These are phyloP conservation scores for Citrullus colocynthis DNA, from an alignment of 306 rosid species.

Conservation along the genomic window DNA sequence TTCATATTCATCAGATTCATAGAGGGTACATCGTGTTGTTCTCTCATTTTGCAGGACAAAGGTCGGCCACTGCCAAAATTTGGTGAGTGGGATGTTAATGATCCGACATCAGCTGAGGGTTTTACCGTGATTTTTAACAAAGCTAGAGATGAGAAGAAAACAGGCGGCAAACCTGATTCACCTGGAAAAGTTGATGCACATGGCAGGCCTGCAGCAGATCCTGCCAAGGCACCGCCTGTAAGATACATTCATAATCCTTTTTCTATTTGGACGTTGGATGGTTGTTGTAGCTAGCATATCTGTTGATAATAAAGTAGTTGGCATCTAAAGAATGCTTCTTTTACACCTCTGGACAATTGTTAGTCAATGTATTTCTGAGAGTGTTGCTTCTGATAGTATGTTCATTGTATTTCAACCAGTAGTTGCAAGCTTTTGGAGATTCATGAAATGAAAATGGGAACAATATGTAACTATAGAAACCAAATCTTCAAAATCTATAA, in stretches of 20 bases:
- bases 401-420: too few species aligned
- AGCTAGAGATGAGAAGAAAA: constrained; percentile 12
- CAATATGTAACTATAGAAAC: background rate
- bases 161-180: constrained; percentile 9
- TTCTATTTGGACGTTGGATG: background rate
- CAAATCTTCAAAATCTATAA: background rate
- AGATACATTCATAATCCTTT: background rate
- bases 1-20: background rate
- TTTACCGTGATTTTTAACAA: constrained; percentile 10
- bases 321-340: background rate
- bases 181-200: constrained; percentile 5
- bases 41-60: background rate
- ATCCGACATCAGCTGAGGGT: constrained; percentile 11
- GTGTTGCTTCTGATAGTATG: background rate
- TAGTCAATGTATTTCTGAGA: background rate
- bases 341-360: background rate
- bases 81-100: constrained; percentile 13
- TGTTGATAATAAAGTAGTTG: background rate
- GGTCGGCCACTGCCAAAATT: constrained; percentile 10
- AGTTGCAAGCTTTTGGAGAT: background rate
- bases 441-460: background rate
- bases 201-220: background rate
- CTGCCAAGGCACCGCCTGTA: constrained; percentile 6
- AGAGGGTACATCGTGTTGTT: background rate
- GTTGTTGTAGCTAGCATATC: background rate